Evolutionary conservation across 495 filamentous ascomycete genomes (phyloP).

Genomic region (Penicillium tannophilum): DNA sequence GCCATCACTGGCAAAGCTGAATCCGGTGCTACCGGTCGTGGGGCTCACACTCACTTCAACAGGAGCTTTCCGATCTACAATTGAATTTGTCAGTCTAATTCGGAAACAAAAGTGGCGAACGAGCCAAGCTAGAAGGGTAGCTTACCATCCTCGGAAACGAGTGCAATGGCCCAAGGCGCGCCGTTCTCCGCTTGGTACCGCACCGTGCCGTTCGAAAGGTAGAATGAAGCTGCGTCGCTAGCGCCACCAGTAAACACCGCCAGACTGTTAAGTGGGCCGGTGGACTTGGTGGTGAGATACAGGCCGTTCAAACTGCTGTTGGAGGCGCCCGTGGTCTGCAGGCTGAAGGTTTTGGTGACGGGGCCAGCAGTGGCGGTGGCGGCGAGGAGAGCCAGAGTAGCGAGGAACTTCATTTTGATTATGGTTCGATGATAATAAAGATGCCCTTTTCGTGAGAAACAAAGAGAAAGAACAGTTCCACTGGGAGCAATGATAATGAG

Average conservation of each 20-base stretch:
- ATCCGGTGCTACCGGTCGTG: conserved; percentile 24
- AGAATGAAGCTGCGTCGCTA: conserved; percentile 19
- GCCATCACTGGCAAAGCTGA: conserved; percentile 28
- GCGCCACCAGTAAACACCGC: conserved; percentile 20
- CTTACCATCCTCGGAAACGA: conserved; percentile 19
- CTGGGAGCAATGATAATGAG: not conserved
- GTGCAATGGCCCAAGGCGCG: conserved; percentile 21
- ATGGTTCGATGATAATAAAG: not conserved
- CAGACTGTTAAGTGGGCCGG: conserved; percentile 23
- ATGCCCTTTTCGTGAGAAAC: not conserved
- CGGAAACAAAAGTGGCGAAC: not conserved
- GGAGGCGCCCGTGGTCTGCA: conserved; percentile 21
- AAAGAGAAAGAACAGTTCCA: not conserved
- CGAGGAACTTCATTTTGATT: conserved; percentile 26
- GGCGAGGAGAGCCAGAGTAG: conserved; percentile 20
- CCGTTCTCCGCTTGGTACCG: conserved; percentile 13
- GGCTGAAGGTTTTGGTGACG: conserved; percentile 22
- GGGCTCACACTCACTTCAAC: conserved; percentile 31
- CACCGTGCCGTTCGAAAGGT: conserved; percentile 21
- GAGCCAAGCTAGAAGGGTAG: not conserved
- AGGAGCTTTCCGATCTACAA: conserved; percentile 1
- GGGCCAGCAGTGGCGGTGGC: conserved; percentile 16
- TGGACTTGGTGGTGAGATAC: conserved; percentile 19
- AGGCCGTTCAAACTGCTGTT: conserved; percentile 19
- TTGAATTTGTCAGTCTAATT: not conserved